A percentile compares a stretch with the other conserved stretches of the same genome.
These are phyloP conservation scores for Lactarius pseudohatsudake DNA, from an alignment of 768 basidiomycete genomes.

Conservation along the genomic window DNA sequence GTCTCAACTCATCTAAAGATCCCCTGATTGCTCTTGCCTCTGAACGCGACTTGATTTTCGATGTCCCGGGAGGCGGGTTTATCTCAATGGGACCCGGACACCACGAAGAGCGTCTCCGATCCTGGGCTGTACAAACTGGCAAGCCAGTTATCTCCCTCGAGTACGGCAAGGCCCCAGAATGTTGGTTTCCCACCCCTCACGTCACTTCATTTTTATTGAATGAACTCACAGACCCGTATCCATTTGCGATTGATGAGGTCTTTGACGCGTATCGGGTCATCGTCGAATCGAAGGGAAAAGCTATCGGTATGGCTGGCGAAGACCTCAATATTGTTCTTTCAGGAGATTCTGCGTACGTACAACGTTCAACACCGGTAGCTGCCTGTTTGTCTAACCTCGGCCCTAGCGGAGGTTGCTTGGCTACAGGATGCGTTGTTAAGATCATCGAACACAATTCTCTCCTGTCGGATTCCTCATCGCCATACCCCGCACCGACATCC, in stretches of 20 bases:
- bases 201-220: constrained; percentile 4
- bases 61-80: constrained; percentile 96
- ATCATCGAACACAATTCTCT: constrained; percentile 64
- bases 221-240: constrained; percentile 77
- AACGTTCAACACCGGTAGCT: constrained; percentile 4
- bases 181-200: constrained; percentile 43
- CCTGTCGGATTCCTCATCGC: constrained; percentile 25
- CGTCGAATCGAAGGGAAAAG: constrained; percentile 72
- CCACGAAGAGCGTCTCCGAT: constrained; percentile 89
- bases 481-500: constrained; percentile 19
- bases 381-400: constrained; percentile 22
- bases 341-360: constrained; percentile 95
- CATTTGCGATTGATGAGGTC: constrained; percentile 92
- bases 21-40: constrained; percentile 44
- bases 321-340: constrained; percentile 75
- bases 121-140: constrained; percentile 79
- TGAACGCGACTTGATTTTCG: constrained; percentile 71
- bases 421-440: constrained; percentile 80
- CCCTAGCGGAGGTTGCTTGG: constrained; percentile 82
- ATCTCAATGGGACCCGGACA: constrained; percentile 95
- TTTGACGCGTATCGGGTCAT: constrained; percentile 87
- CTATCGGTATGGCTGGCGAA: constrained; percentile 87
- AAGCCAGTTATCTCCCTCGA: constrained; percentile 84
- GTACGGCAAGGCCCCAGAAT: constrained; percentile 97
- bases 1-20: constrained; percentile 46